phyloP scores from a whole-genome alignment of 768 basidiomycete species.

The Leccinellum albellum region DNA sequence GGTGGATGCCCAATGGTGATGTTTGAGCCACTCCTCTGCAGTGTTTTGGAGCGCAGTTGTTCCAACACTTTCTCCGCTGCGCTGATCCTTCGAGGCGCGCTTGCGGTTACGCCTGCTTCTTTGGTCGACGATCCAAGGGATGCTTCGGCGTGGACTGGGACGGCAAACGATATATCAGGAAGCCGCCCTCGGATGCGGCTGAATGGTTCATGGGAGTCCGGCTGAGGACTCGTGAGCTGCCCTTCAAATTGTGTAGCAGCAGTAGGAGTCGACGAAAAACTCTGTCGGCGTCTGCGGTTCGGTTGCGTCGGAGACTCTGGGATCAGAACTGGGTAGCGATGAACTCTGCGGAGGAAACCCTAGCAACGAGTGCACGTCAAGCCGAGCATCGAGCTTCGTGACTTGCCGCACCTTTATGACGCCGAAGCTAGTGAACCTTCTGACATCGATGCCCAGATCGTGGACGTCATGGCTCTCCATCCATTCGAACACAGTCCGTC shows the following conservation, averaged over 20 bases:
- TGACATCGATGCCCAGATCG: conserved; percentile 75
- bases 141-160: conserved; percentile 17
- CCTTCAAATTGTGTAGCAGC: conserved; percentile 1
- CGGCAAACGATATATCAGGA: conserved; percentile 19
- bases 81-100: conserved; percentile 48
- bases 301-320: conserved; percentile 30
- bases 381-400: neutral
- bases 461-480: conserved; percentile 73
- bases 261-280: conserved; percentile 23
- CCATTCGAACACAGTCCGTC: conserved; percentile 84
- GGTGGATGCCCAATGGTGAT: conserved; percentile 14
- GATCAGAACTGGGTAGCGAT: conserved; percentile 85
- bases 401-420: conserved; percentile 76
- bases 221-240: conserved; percentile 7
- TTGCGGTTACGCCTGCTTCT: conserved; percentile 33
- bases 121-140: conserved; percentile 23
- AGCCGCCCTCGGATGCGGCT: conserved; percentile 20
- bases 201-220: conserved; percentile 12
- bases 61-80: conserved; percentile 69
- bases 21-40: conserved; percentile 40
- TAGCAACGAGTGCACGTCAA: conserved; percentile 22
- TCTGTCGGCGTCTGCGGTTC: conserved; percentile 29
- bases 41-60: conserved; percentile 54
- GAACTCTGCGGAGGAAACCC: conserved; percentile 90
- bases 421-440: conserved; percentile 95